phyloP scores from a whole-genome alignment of 805 yeast species.

The Kodamaea lidongshanica region DNA sequence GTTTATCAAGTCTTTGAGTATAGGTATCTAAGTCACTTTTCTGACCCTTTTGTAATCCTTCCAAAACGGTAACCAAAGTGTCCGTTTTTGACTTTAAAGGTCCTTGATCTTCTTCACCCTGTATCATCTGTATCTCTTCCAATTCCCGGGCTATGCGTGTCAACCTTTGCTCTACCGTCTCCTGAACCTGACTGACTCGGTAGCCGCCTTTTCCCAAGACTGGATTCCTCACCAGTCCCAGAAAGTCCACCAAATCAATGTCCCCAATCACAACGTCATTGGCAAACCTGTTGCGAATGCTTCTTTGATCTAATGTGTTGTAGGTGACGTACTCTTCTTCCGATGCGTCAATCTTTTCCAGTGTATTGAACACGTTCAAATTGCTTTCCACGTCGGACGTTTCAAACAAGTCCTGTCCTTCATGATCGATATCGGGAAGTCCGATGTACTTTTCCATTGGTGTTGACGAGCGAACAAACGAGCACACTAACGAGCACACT shows the following conservation, averaged over 20 bases:
- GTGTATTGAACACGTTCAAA: slow-evolving; percentile 10
- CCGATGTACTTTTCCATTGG: slow-evolving; percentile 13
- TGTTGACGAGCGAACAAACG: too few relatives aligned
- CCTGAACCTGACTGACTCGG: slow-evolving; percentile 18
- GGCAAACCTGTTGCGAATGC: slow-evolving; percentile 15
- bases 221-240: slow-evolving; percentile 25
- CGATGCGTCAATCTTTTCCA: slow-evolving; percentile 1
- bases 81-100: neutral
- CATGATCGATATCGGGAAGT: slow-evolving; percentile 13
- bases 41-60: slow-evolving; percentile 3
- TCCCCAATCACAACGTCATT: slow-evolving; percentile 18
- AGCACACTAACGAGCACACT: too few relatives aligned
- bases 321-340: neutral
- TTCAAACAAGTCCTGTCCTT: slow-evolving; percentile 36
- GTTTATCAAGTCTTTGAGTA: slow-evolving; percentile 2
- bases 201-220: slow-evolving; percentile 21
- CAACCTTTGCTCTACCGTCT: slow-evolving; percentile 34
- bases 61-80: slow-evolving; percentile 2
- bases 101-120: slow-evolving; percentile 2
- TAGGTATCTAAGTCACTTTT: neutral
- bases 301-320: slow-evolving; percentile 1
- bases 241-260: slow-evolving; percentile 30
- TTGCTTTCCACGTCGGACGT: slow-evolving; percentile 41
- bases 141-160: slow-evolving; percentile 35
- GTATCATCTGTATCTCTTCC: slow-evolving; percentile 24